Conservation (phyloP, 1,284 basidiomycete species). For the Caloboletus firmus region DNA sequence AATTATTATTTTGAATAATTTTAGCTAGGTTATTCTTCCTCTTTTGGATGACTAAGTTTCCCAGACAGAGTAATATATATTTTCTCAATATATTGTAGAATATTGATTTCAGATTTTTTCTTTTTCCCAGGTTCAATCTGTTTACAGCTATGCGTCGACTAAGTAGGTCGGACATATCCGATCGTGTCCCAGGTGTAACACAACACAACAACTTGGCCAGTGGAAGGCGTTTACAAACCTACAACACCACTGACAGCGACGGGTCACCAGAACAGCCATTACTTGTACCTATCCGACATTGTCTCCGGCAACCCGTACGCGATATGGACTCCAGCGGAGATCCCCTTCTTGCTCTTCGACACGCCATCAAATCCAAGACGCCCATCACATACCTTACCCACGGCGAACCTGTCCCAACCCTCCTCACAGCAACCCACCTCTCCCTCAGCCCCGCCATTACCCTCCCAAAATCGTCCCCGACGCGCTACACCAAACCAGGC, state of each 20-base stretch:
- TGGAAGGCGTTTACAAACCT: no score
- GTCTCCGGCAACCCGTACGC: not conserved
- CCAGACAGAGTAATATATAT: no score
- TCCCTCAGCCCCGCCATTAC: slow-evolving; percentile 53
- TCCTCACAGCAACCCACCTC: slow-evolving; percentile 63
- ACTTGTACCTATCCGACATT: not conserved
- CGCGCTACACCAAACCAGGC: slow-evolving; percentile 68
- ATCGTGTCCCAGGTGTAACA: no score
- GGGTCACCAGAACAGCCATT: not conserved
- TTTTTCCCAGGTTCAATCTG: no score
- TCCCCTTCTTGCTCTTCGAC: slow-evolving; percentile 53
- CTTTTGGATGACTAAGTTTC: no score
- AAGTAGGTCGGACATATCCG: no score
- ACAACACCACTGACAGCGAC: not conserved
- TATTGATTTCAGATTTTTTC: no score
- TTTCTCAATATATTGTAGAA: no score
- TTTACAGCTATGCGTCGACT: no score
- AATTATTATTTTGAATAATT: no score
- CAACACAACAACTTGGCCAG: no score
- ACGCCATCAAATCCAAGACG: slow-evolving; percentile 54
- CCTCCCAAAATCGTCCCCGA: slow-evolving; percentile 69
- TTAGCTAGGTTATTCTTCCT: no score
- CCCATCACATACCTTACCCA: slow-evolving; percentile 52
- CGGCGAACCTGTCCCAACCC: slow-evolving; percentile 46
- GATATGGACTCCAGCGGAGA: slow-evolving; percentile 38